phyloP scores from a whole-genome alignment of 805 yeast species.

The Yarrowia divulgata region DNA sequence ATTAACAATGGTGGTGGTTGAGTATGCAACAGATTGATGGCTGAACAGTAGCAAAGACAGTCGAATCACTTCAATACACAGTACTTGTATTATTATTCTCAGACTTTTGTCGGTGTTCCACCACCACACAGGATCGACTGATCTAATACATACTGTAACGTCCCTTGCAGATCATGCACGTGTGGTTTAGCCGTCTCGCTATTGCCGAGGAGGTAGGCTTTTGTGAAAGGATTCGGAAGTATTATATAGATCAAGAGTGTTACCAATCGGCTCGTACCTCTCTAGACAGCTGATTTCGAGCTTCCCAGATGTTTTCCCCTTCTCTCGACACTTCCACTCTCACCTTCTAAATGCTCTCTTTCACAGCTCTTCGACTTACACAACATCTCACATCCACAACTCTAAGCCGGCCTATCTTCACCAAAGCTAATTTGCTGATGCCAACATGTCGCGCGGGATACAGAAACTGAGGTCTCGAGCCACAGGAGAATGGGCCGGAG shows the following conservation, averaged over 20 bases:
- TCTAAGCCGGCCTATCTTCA: background rate
- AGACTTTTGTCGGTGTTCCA: no score
- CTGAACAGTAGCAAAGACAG: no score
- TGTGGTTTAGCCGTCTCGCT: conserved; percentile 2
- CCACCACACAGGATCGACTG: background rate
- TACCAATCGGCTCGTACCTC: no score
- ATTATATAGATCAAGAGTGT: background rate
- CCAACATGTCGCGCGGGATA: conserved; percentile 33
- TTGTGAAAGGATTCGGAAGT: no score
- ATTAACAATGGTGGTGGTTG: background rate
- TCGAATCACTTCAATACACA: no score
- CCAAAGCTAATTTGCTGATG: conserved; percentile 16
- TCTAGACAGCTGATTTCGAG: no score
- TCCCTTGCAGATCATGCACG: conserved; percentile 30
- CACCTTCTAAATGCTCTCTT: background rate
- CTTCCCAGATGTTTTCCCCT: no score
- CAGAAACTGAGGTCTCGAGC: conserved; percentile 37
- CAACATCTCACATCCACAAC: background rate
- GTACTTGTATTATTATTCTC: no score
- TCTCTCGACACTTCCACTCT: background rate
- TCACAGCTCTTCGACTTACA: background rate
- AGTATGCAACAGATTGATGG: no score
- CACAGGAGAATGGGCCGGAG: conserved; percentile 25
- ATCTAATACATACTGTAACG: background rate
- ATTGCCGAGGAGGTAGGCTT: background rate